Base-by-base conservation (phyloP, 78 protist species). In the Tieghemostelium lacteum region DNA sequence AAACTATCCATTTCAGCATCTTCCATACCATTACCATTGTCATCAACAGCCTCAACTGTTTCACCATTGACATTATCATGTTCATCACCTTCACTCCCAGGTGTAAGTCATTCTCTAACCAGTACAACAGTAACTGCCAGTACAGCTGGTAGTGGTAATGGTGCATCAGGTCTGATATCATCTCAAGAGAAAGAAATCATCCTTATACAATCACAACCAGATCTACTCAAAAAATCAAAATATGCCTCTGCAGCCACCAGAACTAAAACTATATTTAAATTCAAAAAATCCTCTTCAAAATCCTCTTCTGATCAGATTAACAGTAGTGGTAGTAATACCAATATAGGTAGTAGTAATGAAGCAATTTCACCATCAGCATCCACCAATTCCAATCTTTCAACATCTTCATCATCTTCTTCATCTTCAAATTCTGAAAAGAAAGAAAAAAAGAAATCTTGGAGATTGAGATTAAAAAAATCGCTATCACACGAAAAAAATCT, bases 1-100 rank as follows among this genome's bases (percentile, higher is more conserved):
- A 83, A 83, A 60, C 67, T 83, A 57, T 83, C 91, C 2, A 83
- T 83, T 24, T 83, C 91, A n/a, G 80, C 76, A 10, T 70, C 91
- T 45, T 70, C 91, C 0, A 57, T 83, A 26, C 91, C 91, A 33
- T 36, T 77, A 19, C 70, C 65, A 42, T 19, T 70, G 0, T 29
- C 65, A 12, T 52, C 91, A 22, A n/a, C 73, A 16, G 37, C 52
- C 6, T 36, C 54, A 19, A 42, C 88, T 3, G 69, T 83, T 28
- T 73, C 91, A 22, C 78, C 91, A 14, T 39, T 83, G 55, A 57
- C 91, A 26, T 42, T 83, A 24, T 83, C 91, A 7, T 73, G 77
- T 39, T 83, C 91, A 19, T 76, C 91, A 22, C 91, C 91, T 37
- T 83, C 91, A 5, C 42, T 83, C 20, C 91, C 91, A 33, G 75